A percentile compares a stretch with the other conserved stretches of the same genome.
These are phyloP conservation scores for Insectozyma bohioensis DNA, from an alignment of 1,139 yeast species.

Conservation along the genomic window DNA sequence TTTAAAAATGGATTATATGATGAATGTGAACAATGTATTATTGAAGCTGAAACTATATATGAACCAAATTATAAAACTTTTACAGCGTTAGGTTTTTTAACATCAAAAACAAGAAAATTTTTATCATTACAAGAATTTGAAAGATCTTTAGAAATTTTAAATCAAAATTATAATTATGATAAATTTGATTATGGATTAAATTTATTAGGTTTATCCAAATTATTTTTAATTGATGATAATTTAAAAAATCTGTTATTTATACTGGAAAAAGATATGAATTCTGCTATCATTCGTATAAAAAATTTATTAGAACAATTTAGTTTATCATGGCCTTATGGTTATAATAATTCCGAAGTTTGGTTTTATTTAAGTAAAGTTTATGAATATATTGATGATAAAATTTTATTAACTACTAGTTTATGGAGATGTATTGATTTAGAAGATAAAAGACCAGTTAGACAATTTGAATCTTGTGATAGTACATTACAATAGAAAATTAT, in stretches of 20 bases:
- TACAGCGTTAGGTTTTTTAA: constrained; percentile 54
- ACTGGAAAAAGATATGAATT: constrained; percentile 52
- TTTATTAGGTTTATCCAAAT: constrained; percentile 63
- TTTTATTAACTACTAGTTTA: constrained; percentile 51
- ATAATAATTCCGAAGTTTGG: constrained; percentile 70
- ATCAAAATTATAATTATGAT: constrained; percentile 19
- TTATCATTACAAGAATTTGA: constrained; percentile 69
- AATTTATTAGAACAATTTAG: constrained; percentile 55
- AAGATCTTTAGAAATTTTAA: constrained; percentile 52
- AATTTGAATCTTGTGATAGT: constrained; percentile 26
- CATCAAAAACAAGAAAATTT: constrained; percentile 36
- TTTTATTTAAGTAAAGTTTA: constrained; percentile 66
- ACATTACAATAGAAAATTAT: constrained; percentile 6
- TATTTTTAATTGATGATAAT: constrained; percentile 49
- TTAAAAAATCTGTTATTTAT: constrained; percentile 35
- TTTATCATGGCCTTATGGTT: constrained; percentile 52
- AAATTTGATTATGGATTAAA: constrained; percentile 52
- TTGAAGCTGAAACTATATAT: constrained; percentile 62
- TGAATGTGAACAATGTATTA: constrained; percentile 72
- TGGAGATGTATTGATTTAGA: constrained; percentile 72
- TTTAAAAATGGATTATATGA: constrained; percentile 51
- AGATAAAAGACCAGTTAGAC: constrained; percentile 64
- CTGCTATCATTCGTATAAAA: constrained; percentile 67
- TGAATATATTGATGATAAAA: constrained; percentile 58
- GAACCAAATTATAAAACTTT: constrained; percentile 55